Conservation (phyloP, 805 yeast species). For the Ogataea naganishii region DNA sequence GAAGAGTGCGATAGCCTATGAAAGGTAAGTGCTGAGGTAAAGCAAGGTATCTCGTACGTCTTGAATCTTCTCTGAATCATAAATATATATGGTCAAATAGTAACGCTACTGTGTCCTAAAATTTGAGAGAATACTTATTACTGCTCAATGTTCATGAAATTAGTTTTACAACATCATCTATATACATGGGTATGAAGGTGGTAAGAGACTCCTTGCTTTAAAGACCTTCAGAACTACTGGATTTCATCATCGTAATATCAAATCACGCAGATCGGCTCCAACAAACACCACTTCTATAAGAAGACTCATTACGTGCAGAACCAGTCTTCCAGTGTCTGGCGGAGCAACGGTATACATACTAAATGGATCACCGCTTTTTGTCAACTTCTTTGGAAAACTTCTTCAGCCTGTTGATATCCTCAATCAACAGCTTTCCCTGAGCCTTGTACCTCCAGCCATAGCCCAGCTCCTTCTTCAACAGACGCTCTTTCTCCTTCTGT, state of each 20-base stretch:
- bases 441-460: constrained; percentile 52
- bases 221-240: constrained; percentile 1
- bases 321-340: neutral
- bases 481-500: constrained; percentile 38
- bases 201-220: constrained; percentile 1
- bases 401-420: constrained; percentile 28
- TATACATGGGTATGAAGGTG: too few species aligned
- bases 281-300: neutral
- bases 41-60: too few species aligned
- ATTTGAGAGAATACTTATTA: too few species aligned
- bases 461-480: constrained; percentile 47
- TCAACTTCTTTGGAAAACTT: constrained; percentile 4
- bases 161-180: too few species aligned
- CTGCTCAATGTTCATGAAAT: too few species aligned
- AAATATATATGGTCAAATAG: too few species aligned
- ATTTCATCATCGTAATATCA: neutral
- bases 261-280: neutral
- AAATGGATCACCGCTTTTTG: neutral
- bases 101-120: too few species aligned
- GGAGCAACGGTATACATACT: neutral
- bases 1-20: too few species aligned
- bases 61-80: too few species aligned
- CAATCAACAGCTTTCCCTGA: constrained; percentile 31
- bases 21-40: too few species aligned
- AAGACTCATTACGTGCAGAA: neutral